Evolutionary conservation across 2,329 filamentous ascomycete species (phyloP).

Genomic region (Graphiopsis chlorocephala): DNA sequence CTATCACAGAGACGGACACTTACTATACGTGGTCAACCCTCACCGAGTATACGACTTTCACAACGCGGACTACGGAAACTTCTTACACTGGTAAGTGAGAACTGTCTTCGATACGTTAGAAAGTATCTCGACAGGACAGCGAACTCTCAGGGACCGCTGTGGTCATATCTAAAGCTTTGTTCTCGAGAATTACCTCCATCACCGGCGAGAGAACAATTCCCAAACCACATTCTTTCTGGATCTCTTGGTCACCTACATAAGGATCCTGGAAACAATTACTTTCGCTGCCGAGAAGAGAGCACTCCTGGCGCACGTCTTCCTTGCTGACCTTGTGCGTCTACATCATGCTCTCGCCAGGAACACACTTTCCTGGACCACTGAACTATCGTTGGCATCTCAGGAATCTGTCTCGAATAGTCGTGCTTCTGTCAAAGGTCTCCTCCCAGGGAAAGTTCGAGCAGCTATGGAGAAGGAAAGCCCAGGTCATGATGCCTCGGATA

Average conservation of each 20-base stretch:
- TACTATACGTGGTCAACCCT: constrained; percentile 13
- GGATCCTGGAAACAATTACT: background rate
- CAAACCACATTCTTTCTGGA: background rate
- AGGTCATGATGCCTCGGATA: background rate
- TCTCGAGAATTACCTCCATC: background rate
- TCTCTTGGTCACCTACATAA: background rate
- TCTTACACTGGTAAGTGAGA: background rate
- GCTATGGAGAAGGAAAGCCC: background rate
- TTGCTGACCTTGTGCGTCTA: background rate
- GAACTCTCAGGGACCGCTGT: background rate
- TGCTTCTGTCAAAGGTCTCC: background rate
- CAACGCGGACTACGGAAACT: constrained; percentile 4
- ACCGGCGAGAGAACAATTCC: background rate
- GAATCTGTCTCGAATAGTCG: background rate
- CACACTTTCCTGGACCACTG: background rate
- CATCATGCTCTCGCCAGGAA: background rate
- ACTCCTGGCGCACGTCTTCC: background rate
- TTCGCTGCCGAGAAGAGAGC: background rate
- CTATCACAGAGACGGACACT: constrained; percentile 7
- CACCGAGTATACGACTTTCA: background rate
- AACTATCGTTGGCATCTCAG: background rate
- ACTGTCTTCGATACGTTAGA: background rate
- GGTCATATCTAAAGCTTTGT: background rate
- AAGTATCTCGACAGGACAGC: background rate
- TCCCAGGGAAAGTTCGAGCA: background rate